phyloP scores from a whole-genome alignment of 2,329 filamentous ascomycete genomes.

The Diaporthe velutina region DNA sequence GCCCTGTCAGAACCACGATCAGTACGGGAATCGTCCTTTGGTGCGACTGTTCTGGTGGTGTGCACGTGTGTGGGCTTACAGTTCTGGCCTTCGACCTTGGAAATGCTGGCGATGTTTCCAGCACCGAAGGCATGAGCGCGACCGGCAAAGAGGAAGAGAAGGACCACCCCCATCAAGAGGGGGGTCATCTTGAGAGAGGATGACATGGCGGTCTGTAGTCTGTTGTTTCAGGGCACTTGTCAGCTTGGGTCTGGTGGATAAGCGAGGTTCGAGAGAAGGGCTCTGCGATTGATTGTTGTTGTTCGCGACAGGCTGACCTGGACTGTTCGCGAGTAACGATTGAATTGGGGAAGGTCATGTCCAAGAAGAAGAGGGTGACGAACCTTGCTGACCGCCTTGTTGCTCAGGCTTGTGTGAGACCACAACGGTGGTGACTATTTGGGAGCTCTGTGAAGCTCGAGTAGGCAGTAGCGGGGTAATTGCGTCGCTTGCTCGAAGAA shows the following conservation, averaged over 20 bases:
- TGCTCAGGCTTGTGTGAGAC: background rate
- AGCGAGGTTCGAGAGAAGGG: background rate
- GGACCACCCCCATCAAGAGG: conserved; percentile 66
- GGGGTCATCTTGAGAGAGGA: conserved; percentile 60
- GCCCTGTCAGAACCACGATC: conserved; percentile 62
- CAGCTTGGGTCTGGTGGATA: background rate
- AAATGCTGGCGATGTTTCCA: conserved; percentile 87
- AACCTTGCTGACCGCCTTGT: conserved; percentile 20
- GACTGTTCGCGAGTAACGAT: background rate
- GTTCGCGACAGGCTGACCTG: background rate
- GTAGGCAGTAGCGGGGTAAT: background rate
- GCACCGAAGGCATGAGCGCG: conserved; percentile 86
- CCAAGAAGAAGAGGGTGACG: background rate
- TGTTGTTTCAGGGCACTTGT: background rate
- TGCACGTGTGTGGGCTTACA: conserved; percentile 60
- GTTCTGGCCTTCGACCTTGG: conserved; percentile 86
- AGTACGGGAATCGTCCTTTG: conserved; percentile 1
- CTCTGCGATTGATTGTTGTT: background rate
- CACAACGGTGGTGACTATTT: background rate
- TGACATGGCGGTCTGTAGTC: conserved; percentile 54
- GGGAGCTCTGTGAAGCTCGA: conserved; percentile 29
- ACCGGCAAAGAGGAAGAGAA: conserved; percentile 76
- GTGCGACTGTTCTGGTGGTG: background rate
- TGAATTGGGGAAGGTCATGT: background rate
- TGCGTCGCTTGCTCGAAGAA: conserved; percentile 14